phyloP scores from a whole-genome alignment of 1,284 basidiomycete species.

The Marasmius oreades region DNA sequence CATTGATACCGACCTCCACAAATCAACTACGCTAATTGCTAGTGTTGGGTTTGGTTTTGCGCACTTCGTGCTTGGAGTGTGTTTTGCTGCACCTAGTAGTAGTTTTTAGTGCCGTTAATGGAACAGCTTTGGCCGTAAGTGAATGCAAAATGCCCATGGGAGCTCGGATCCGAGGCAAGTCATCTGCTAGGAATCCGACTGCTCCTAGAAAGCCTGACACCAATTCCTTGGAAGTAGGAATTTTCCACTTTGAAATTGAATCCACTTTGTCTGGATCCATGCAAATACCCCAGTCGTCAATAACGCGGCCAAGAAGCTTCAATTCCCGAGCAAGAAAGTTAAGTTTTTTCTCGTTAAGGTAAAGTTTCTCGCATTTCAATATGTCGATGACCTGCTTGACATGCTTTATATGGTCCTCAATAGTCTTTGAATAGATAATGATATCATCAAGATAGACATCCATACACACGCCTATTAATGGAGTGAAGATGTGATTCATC shows the following conservation, averaged over 20 bases:
- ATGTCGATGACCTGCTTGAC: conserved; percentile 20
- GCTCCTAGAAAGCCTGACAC: conserved; percentile 22
- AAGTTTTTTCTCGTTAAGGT: conserved; percentile 24
- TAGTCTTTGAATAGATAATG: conserved; percentile 21
- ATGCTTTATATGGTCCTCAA: conserved; percentile 26
- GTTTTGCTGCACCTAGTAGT: too few relatives aligned
- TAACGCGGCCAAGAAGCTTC: conserved; percentile 22
- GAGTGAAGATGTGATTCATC: conserved; percentile 28
- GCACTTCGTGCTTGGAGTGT: too few relatives aligned
- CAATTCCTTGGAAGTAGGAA: conserved; percentile 13
- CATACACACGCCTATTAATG: conserved; percentile 24
- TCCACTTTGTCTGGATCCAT: conserved; percentile 30
- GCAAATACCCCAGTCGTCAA: conserved; percentile 22
- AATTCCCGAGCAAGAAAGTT: conserved; percentile 21
- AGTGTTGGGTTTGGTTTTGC: too few relatives aligned
- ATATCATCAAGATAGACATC: conserved; percentile 19
- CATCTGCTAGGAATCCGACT: conserved; percentile 21
- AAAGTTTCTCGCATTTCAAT: conserved; percentile 18
- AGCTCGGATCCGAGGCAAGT: conserved; percentile 16
- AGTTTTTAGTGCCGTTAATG: too few relatives aligned
- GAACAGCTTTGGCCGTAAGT: conserved; percentile 13
- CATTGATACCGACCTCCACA: too few relatives aligned
- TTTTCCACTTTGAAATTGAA: conserved; percentile 22
- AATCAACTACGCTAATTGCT: too few relatives aligned
- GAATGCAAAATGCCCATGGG: conserved; percentile 23